Percentiles rank a stretch among this genome's conserved stretches.
phyloP scores from a whole-genome alignment of 164 flowering plant genomes.

The Macadamia integrifolia region DNA sequence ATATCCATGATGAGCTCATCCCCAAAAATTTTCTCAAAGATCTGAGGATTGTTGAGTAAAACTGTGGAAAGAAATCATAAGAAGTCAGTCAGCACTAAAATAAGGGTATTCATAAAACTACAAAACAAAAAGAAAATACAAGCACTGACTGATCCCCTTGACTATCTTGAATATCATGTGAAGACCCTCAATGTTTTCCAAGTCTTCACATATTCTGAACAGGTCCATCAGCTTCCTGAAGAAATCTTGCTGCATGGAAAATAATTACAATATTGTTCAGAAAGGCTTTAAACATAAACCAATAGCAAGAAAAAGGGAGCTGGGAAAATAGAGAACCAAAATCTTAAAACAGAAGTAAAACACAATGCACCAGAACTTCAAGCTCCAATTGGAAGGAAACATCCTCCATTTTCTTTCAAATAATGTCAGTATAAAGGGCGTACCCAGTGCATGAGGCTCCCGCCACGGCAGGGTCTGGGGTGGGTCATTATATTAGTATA shows the following conservation, averaged over 20 bases:
- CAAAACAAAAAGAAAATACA: conserved; percentile 9
- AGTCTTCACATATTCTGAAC: conserved; percentile 77
- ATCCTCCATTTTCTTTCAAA: too few species aligned
- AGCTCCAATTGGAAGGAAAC: too few species aligned
- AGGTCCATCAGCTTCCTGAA: conserved; percentile 75
- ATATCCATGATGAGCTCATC: conserved; percentile 93
- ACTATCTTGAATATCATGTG: conserved; percentile 77
- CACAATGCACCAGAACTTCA: neutral
- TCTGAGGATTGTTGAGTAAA: conserved; percentile 71
- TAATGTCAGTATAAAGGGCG: too few species aligned
- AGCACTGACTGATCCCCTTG: conserved; percentile 81
- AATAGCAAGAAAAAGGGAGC: neutral
- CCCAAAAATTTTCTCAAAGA: conserved; percentile 84
- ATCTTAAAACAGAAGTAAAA: neutral
- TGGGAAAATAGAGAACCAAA: neutral
- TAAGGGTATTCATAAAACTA: neutral
- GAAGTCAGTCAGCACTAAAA: conserved; percentile 2
- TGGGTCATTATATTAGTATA: too few species aligned
- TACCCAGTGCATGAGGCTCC: too few species aligned
- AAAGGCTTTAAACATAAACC: neutral
- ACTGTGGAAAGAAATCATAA: conserved; percentile 49
- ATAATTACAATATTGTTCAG: conserved; percentile 8
- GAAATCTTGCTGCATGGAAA: conserved; percentile 69
- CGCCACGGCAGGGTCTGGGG: too few species aligned
- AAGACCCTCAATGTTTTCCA: conserved; percentile 75